Conservation (phyloP, 2,329 filamentous ascomycete genomes). For the Clonostachys rosea region DNA sequence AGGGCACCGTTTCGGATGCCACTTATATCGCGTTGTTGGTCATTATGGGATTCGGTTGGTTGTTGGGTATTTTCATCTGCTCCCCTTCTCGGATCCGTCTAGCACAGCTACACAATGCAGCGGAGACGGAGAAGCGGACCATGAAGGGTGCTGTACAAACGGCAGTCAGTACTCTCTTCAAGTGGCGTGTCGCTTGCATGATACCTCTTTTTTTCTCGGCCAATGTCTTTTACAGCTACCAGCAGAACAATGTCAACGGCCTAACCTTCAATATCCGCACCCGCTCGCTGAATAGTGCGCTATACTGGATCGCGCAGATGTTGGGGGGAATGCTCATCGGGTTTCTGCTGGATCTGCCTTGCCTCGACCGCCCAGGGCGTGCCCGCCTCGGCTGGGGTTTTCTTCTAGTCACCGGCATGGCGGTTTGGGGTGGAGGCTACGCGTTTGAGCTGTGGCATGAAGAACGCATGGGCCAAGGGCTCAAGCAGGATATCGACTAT, state of each 20-base stretch:
- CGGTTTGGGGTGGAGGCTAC: conserved; percentile 58
- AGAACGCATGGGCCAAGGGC: conserved; percentile 24
- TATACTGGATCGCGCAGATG: conserved; percentile 55
- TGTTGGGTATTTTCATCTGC: conserved; percentile 40
- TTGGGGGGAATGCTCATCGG: conserved; percentile 44
- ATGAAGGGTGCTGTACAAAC: conserved; percentile 24
- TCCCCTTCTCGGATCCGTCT: conserved; percentile 35
- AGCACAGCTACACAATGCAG: conserved; percentile 24
- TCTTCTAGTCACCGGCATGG: conserved; percentile 43
- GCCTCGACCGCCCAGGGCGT: conserved; percentile 35
- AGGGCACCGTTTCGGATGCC: conserved; percentile 36
- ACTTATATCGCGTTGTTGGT: conserved; percentile 45
- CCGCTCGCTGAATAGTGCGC: conserved; percentile 46
- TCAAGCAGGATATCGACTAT: conserved; percentile 41
- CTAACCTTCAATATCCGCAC: conserved; percentile 49
- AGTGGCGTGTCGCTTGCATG: conserved; percentile 40
- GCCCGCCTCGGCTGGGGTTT: conserved; percentile 39
- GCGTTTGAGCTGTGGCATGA: conserved; percentile 58
- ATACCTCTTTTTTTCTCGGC: conserved; percentile 50
- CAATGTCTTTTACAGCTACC: conserved; percentile 53
- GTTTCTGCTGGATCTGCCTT: conserved; percentile 33
- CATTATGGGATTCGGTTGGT: conserved; percentile 44
- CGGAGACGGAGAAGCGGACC: conserved; percentile 31
- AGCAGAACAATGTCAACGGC: conserved; percentile 51
- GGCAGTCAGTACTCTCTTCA: conserved; percentile 26